Percentiles rank a stretch among this genome's conserved stretches.
These are phyloP conservation scores for Hygrophila difformis DNA, from an alignment of 257 asterid species.

Conservation along the genomic window DNA sequence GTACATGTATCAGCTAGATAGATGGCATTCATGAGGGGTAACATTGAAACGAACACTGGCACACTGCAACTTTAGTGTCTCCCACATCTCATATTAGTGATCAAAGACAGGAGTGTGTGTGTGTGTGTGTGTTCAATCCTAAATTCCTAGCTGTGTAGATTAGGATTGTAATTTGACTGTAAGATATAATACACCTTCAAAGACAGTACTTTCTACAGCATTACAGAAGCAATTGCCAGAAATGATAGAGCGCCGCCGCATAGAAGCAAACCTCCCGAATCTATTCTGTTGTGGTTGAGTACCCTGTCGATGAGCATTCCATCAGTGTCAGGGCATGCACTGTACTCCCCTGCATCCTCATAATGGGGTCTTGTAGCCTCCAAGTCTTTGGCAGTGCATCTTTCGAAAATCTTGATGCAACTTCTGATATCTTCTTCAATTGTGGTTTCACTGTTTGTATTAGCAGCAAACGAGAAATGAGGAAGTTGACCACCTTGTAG, in stretches of 20 bases:
- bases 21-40: too few relatives aligned
- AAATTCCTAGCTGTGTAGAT: too few relatives aligned
- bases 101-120: too few relatives aligned
- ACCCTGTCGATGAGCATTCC: slow-evolving; percentile 47
- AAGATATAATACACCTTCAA: too few relatives aligned
- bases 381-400: slow-evolving; percentile 20
- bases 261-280: slow-evolving; percentile 54
- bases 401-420: slow-evolving; percentile 51
- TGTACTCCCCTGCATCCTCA: slow-evolving; percentile 43
- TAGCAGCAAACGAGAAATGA: slow-evolving; percentile 38
- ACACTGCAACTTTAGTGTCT: too few relatives aligned
- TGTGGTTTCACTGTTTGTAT: slow-evolving; percentile 15
- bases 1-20: too few relatives aligned
- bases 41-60: too few relatives aligned
- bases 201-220: slow-evolving; percentile 22
- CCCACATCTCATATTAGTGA: too few relatives aligned
- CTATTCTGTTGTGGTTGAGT: slow-evolving; percentile 32
- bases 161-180: too few relatives aligned
- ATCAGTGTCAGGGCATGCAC: slow-evolving; percentile 24
- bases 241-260: slow-evolving; percentile 46
- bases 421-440: slow-evolving; percentile 37
- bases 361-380: slow-evolving; percentile 22
- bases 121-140: too few relatives aligned
- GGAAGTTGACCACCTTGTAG: slow-evolving; percentile 18
- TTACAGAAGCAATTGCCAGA: slow-evolving; percentile 34